Percentiles rank a stretch among this genome's conserved stretches.
These are phyloP conservation scores for Lenzites betulinus DNA, from an alignment of 768 basidiomycete species.

Conservation along the genomic window DNA sequence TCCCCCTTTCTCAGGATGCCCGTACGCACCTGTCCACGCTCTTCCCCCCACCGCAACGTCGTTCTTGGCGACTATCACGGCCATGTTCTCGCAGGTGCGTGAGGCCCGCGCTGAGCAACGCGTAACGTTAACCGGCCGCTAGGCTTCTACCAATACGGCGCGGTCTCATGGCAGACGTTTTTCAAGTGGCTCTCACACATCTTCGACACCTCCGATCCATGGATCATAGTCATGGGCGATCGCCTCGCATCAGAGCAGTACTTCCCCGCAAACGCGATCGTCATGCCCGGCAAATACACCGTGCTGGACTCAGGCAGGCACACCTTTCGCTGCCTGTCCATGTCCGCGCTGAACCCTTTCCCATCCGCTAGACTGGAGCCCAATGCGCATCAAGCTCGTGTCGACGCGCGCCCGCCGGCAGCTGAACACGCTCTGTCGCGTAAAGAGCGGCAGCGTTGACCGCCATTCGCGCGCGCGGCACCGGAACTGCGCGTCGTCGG, in stretches of 20 bases:
- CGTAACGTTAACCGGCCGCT: no score
- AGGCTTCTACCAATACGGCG: conserved; percentile 17
- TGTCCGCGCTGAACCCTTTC: no score
- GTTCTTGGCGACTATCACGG: conserved; percentile 12
- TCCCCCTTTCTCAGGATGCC: not conserved
- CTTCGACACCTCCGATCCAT: conserved; percentile 2
- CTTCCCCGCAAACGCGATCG: conserved; percentile 3
- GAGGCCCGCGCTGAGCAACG: no score
- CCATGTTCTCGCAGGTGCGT: conserved; percentile 4
- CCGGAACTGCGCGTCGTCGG: not conserved
- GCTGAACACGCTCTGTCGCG: not conserved
- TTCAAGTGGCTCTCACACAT: conserved; percentile 9
- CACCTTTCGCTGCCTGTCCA: not conserved
- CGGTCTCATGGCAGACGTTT: conserved; percentile 8
- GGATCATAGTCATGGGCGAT: conserved; percentile 11
- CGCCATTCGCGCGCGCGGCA: conserved; percentile 2
- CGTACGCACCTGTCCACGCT: not conserved
- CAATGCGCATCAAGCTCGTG: conserved; percentile 5
- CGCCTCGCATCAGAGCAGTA: conserved; percentile 7
- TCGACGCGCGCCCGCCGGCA: conserved; percentile 5
- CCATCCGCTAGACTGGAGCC: not conserved
- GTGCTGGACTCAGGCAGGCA: conserved; percentile 9
- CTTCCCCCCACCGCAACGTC: conserved; percentile 4
- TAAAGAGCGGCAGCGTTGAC: not conserved
- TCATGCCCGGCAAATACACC: conserved; percentile 13